These are phyloP conservation scores for Candida awuae DNA, from an alignment of 805 yeast genomes.

Conservation along the genomic window DNA sequence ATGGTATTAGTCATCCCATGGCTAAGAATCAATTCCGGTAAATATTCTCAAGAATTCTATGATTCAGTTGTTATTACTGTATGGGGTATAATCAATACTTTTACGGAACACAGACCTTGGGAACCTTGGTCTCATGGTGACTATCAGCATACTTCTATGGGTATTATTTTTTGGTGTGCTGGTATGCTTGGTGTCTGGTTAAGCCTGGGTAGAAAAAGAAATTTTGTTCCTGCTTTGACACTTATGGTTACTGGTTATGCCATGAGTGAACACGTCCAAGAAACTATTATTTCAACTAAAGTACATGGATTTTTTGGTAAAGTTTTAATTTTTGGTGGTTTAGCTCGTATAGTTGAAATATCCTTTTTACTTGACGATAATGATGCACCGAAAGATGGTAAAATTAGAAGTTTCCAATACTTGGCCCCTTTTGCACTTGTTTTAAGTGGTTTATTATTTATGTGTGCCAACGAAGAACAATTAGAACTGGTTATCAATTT, in stretches of 20 bases:
- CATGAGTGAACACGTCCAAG: slow-evolving; percentile 85
- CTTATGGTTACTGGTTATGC: slow-evolving; percentile 89
- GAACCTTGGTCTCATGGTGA: slow-evolving; percentile 91
- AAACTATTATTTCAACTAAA: slow-evolving; percentile 67
- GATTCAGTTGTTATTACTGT: slow-evolving; percentile 73
- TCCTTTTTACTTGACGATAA: slow-evolving; percentile 65
- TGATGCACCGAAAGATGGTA: slow-evolving; percentile 32
- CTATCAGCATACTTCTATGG: slow-evolving; percentile 94
- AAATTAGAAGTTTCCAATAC: slow-evolving; percentile 68
- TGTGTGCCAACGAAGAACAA: slow-evolving; percentile 93
- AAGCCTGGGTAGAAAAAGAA: slow-evolving; percentile 58
- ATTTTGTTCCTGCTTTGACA: slow-evolving; percentile 73
- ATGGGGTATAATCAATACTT: slow-evolving; percentile 93
- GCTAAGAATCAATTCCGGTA: slow-evolving; percentile 46
- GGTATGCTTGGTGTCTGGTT: slow-evolving; percentile 79
- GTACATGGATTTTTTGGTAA: slow-evolving; percentile 85
- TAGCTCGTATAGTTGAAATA: slow-evolving; percentile 69
- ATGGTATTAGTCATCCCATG: slow-evolving; percentile 67
- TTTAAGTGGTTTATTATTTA: slow-evolving; percentile 72
- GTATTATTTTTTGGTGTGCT: slow-evolving; percentile 93
- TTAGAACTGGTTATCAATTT: slow-evolving; percentile 57
- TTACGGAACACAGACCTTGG: slow-evolving; percentile 91
- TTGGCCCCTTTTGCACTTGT: slow-evolving; percentile 77
- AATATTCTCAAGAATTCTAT: slow-evolving; percentile 72
- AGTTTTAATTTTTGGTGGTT: slow-evolving; percentile 72